Base-by-base conservation (phyloP, 1,284 basidiomycete species). In the Albatrellus sp. region DNA sequence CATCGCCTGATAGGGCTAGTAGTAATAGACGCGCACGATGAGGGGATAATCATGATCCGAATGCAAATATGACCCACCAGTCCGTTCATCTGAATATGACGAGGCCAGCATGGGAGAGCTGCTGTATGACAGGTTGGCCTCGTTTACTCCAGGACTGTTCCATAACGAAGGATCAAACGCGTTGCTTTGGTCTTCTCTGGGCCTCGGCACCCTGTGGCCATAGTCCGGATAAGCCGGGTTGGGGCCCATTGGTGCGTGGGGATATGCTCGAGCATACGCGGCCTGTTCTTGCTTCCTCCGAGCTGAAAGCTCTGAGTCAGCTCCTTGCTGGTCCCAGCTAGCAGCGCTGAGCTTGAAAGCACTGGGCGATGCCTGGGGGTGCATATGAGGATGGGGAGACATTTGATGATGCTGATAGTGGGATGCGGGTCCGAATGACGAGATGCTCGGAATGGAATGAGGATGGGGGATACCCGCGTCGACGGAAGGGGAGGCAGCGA, bases 1-100 rank as follows among this genome's bases (percentile, higher is more conserved):
- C 30, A 20, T 52, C 50, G 6, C 41, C 51, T 13, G 50, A 43
- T 3, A 48, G 41, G n/a, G 50, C 50, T 51, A 40, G 8, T 10
- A n/a, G 11, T 28, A 16, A 30, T 34, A 17, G 40, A 42, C 40
- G 37, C 9, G 46, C 40, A 44, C 29, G 31, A 41, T 46, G 43
- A 12, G 29, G 34, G 16, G 30, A 24, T 38, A 33, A 3, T 32
- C n/a, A 20, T 24, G 34, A 14, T 5, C n/a, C 17, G n/a, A 48
- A 37, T 32, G 31, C 28, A 47, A 40, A 7, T 37, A 33, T 2
- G 5, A 56, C 65, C 56, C 54, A 70, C 69, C 61, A 39, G 61
- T 59, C 42, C 69, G 66, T 42, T 72, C 69, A 46, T 70, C 70
- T 31, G 68, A 60, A 50, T 71, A 73, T 46, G 34, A 17, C 3